Evolutionary conservation across 257 asterid species (phyloP).

Genomic region (Nicotiana noctiflora): DNA sequence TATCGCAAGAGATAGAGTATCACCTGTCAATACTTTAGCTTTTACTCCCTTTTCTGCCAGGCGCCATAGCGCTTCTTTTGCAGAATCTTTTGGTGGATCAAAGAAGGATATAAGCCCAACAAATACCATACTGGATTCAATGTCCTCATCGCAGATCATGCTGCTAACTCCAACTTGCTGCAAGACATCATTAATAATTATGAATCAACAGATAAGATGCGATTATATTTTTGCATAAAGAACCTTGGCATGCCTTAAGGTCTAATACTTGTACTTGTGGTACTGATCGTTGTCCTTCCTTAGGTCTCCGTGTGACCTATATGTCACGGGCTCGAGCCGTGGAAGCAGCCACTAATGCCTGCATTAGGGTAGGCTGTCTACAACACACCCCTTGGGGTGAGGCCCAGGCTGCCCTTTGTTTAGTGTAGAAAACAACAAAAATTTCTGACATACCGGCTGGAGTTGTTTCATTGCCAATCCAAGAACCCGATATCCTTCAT

Average conservation of each 20-base stretch:
- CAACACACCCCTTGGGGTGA: no score
- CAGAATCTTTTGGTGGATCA: conserved; percentile 22
- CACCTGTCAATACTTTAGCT: conserved; percentile 22
- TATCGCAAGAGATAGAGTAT: conserved; percentile 13
- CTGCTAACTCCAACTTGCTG: conserved; percentile 2
- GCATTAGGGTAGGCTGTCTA: no score
- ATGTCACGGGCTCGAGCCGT: no score
- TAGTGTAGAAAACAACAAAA: no score
- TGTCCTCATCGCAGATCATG: not conserved
- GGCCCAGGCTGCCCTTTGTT: no score
- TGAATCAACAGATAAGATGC: not conserved
- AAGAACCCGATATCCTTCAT: conserved; percentile 15
- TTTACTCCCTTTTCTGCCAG: conserved; percentile 20
- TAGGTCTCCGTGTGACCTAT: no score
- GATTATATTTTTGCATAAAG: not conserved
- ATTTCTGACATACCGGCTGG: not conserved
- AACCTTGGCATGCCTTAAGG: not conserved
- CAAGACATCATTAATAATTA: not conserved
- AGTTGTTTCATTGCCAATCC: conserved; percentile 18
- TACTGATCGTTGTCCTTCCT: no score
- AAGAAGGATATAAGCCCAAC: conserved; percentile 15
- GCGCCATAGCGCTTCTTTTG: conserved; percentile 11
- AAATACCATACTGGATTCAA: conserved; percentile 18
- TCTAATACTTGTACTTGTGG: not conserved
- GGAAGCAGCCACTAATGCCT: no score